Evolutionary conservation across 2,329 filamentous ascomycete species (phyloP).

Genomic region (Cercospora beticola): DNA sequence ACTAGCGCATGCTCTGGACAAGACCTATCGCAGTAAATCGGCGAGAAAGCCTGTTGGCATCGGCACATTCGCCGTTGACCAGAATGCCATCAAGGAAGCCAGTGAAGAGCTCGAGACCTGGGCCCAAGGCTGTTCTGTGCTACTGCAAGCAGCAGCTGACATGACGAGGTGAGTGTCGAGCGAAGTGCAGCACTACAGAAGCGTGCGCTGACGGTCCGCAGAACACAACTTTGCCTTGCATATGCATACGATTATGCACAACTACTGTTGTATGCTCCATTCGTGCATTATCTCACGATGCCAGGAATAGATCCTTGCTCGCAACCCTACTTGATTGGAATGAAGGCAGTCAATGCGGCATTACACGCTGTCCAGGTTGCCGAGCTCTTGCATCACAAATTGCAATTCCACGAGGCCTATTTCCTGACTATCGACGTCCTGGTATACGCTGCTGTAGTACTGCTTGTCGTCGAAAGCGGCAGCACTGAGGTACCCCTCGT

Average conservation of each 20-base stretch:
- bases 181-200: background rate
- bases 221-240: slow-evolving; percentile 21
- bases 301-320: background rate
- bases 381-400: slow-evolving; percentile 20
- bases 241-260: slow-evolving; percentile 22
- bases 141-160: slow-evolving; percentile 16
- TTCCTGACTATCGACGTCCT: slow-evolving; percentile 21
- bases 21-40: background rate
- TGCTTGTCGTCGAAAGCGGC: slow-evolving; percentile 19
- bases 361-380: slow-evolving; percentile 20
- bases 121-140: slow-evolving; percentile 12
- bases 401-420: slow-evolving; percentile 22
- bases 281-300: slow-evolving; percentile 20
- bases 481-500: slow-evolving; percentile 12
- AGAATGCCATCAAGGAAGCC: slow-evolving; percentile 6
- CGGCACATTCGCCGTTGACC: slow-evolving; percentile 7
- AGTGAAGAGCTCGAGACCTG: slow-evolving; percentile 19
- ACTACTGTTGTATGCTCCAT: slow-evolving; percentile 22
- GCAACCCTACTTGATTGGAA: slow-evolving; percentile 10
- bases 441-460: slow-evolving; percentile 19
- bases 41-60: slow-evolving; percentile 1
- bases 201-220: slow-evolving; percentile 10
- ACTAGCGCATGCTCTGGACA: slow-evolving; percentile 11
- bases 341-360: slow-evolving; percentile 18
- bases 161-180: slow-evolving; percentile 19